A percentile compares a stretch with the other conserved stretches of the same genome.
Conservation (phyloP, 192 early-diverging fungal genomes). For the Backusella australiensis region DNA sequence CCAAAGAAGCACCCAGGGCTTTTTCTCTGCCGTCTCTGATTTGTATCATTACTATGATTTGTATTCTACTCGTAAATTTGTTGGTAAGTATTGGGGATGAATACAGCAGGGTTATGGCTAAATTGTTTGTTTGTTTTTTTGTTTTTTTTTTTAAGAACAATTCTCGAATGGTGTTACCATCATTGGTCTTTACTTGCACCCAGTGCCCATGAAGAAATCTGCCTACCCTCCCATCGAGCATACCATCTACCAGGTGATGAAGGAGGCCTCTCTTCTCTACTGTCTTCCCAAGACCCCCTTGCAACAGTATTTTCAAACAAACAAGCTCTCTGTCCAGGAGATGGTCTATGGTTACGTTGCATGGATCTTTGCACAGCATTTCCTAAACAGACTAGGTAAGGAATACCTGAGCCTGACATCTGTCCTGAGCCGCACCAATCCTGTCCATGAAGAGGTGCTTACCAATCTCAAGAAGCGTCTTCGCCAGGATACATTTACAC, state of each 20-base stretch:
- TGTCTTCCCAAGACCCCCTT: slow-evolving; percentile 94
- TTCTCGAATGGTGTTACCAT: slow-evolving; percentile 98
- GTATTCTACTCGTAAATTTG: slow-evolving; percentile 96
- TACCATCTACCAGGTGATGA: slow-evolving; percentile 90
- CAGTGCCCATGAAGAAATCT: slow-evolving; percentile 74
- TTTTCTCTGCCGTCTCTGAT: slow-evolving; percentile 94
- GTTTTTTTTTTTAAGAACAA: slow-evolving; percentile 61
- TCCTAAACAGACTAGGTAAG: slow-evolving; percentile 94
- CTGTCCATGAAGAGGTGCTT: slow-evolving; percentile 88
- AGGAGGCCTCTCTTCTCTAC: slow-evolving; percentile 95
- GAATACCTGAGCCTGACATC: slow-evolving; percentile 86
- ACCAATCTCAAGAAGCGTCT: slow-evolving; percentile 98
- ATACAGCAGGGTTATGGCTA: neutral
- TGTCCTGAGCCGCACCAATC: slow-evolving; percentile 78
- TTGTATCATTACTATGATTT: slow-evolving; percentile 98
- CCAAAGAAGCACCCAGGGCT: slow-evolving; percentile 87
- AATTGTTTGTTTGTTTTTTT: neutral
- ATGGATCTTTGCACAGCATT: slow-evolving; percentile 99
- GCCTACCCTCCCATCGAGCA: slow-evolving; percentile 82
- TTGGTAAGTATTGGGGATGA: slow-evolving; percentile 47
- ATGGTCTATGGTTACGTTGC: slow-evolving; percentile 92
- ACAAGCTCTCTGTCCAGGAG: slow-evolving; percentile 93
- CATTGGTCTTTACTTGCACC: slow-evolving; percentile 88
- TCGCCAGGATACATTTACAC: slow-evolving; percentile 95
- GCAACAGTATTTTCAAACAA: slow-evolving; percentile 90